Evolutionary conservation across 2,329 filamentous ascomycete genomes (phyloP), one percentile per base, ranked within the genome.

Genomic region (Ophiostoma ips): DNA sequence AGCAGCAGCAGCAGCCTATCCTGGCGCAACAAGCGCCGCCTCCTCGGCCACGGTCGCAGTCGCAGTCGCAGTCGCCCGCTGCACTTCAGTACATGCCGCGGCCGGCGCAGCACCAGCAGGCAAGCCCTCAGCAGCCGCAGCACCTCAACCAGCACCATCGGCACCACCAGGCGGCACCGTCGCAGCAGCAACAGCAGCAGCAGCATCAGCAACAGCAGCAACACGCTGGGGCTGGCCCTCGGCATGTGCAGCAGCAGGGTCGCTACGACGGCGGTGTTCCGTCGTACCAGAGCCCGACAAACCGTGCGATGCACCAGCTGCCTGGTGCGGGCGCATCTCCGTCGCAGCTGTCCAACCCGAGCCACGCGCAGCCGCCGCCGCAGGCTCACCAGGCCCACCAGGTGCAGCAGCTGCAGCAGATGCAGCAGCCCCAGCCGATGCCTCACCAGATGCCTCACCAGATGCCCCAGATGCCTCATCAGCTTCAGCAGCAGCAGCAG

Each of bases 271-370:
- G 47, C 24, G 36, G 8, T 1, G 43, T 24, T 10, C 37, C 37
- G 36, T 12, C 49, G 19, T 55, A 49, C 50, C 36, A 50, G 44
- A 55, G 46, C 28, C 41, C 52, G 11, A 43, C 50, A 1, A 51
- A 50, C 36, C 48, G 53, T 15, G 34, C 48, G n/a, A 44, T 24
- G 11, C 30, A 48, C 19, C 54, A 56, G 46, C 19, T 52, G 6
- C 8, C 49, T 7, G 52, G 50, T 7, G 31, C 40, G 9, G 49
- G 43, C 13, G 37, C 45, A 34, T 55, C 55, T 2, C 55, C 54
- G 13, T 54, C 54, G 19, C 58, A 59, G 58, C 57, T 46, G 47
- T 59, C 55, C 50, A 62, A 33, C 52, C 48, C 52, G 21, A 55
- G 41, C 49, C 43, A 45, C 43, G 16, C 30, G 16, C 28, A 34